phyloP scores from a whole-genome alignment of 345 rosid species.

The Heritiera littoralis region DNA sequence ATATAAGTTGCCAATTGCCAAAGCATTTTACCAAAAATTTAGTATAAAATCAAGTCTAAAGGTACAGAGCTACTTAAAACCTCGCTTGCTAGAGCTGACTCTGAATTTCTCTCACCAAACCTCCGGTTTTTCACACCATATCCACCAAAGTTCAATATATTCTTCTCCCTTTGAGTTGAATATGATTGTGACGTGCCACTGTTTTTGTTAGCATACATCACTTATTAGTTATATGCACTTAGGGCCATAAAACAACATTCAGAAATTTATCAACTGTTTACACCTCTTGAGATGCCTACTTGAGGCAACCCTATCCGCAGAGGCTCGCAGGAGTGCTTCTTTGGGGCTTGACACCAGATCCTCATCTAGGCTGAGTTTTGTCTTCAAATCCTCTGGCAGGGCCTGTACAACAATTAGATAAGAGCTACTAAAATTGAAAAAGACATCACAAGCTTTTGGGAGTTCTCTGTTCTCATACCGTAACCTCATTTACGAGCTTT shows the following conservation, averaged over 20 bases:
- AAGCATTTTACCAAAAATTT: not conserved
- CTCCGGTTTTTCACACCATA: constrained; percentile 41
- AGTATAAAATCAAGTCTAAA: constrained; percentile 13
- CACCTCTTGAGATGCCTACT: constrained; percentile 75
- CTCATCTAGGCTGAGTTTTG: constrained; percentile 83
- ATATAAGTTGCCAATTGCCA: not conserved
- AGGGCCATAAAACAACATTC: not conserved
- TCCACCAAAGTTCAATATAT: constrained; percentile 50
- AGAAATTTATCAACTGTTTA: constrained; percentile 19
- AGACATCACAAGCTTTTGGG: constrained; percentile 15
- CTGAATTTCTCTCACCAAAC: constrained; percentile 52
- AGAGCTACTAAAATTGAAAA: constrained; percentile 18
- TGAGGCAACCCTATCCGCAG: constrained; percentile 67
- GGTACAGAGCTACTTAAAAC: constrained; percentile 28
- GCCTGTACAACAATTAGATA: constrained; percentile 48
- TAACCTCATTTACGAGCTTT: constrained; percentile 77
- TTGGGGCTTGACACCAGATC: constrained; percentile 84
- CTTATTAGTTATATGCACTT: constrained; percentile 16
- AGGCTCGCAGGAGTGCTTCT: constrained; percentile 68
- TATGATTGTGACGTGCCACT: constrained; percentile 91
- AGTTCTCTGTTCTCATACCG: constrained; percentile 49
- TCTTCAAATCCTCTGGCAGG: constrained; percentile 78
- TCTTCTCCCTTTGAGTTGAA: constrained; percentile 78
- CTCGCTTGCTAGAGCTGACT: constrained; percentile 56
- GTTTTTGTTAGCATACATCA: constrained; percentile 30